These are phyloP conservation scores for Teratosphaeria viscida DNA, from an alignment of 2,329 filamentous ascomycete genomes.

Conservation along the genomic window DNA sequence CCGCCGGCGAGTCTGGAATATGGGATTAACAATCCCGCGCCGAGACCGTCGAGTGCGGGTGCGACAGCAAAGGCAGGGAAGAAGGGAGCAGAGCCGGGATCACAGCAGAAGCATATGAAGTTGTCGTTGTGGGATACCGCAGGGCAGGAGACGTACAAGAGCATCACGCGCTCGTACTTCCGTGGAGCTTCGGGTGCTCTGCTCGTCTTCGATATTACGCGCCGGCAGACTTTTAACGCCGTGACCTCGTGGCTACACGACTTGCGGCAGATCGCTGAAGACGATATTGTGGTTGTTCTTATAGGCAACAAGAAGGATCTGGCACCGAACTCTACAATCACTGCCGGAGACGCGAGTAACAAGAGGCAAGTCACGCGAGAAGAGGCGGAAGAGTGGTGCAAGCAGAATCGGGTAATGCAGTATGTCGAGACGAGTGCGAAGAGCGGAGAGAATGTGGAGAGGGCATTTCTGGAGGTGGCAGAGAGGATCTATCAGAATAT, in stretches of 20 bases:
- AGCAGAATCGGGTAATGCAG: slow-evolving; percentile 71
- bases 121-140: slow-evolving; percentile 91
- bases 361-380: slow-evolving; percentile 68
- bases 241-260: slow-evolving; percentile 92
- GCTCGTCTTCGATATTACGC: slow-evolving; percentile 88
- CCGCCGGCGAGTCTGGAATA: slow-evolving; percentile 59
- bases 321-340: slow-evolving; percentile 38
- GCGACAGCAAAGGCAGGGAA: slow-evolving; percentile 5
- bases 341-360: slow-evolving; percentile 32
- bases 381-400: slow-evolving; percentile 87
- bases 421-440: slow-evolving; percentile 97
- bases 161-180: slow-evolving; percentile 88
- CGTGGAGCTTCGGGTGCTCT: slow-evolving; percentile 68
- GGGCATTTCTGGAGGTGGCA: slow-evolving; percentile 84
- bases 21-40: slow-evolving; percentile 40
- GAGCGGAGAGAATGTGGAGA: slow-evolving; percentile 86
- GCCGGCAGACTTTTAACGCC: slow-evolving; percentile 73
- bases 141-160: slow-evolving; percentile 95
- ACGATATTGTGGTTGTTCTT: slow-evolving; percentile 85
- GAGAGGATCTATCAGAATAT: slow-evolving; percentile 97
- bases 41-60: slow-evolving; percentile 8
- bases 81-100: slow-evolving; percentile 24
- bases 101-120: slow-evolving; percentile 71
- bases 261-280: slow-evolving; percentile 86
- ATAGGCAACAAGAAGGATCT: slow-evolving; percentile 95